These are phyloP conservation scores for Casuarina glauca DNA, from an alignment of 306 rosid species.

Conservation along the genomic window DNA sequence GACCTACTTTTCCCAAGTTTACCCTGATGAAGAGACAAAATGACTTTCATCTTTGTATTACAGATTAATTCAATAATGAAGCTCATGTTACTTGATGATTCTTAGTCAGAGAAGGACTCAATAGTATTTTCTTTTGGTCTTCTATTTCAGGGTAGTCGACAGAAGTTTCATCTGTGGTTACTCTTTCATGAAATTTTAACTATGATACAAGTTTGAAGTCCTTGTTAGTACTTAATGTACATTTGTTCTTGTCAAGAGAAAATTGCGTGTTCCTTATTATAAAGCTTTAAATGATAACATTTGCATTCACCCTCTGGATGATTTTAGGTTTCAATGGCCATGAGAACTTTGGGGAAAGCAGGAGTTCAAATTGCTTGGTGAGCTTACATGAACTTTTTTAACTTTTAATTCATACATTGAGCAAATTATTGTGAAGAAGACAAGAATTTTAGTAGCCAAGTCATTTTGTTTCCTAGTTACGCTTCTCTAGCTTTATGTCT, in stretches of 20 bases:
- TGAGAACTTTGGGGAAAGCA: conserved; percentile 66
- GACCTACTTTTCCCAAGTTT: neutral
- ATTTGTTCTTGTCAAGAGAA: neutral
- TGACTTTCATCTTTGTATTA: neutral
- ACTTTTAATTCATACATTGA: neutral
- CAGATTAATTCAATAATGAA: neutral
- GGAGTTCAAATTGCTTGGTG: conserved; percentile 84
- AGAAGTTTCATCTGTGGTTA: neutral
- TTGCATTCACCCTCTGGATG: neutral
- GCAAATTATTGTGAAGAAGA: neutral
- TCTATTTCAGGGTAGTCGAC: neutral
- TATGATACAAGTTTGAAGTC: neutral
- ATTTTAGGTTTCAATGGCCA: conserved; percentile 80
- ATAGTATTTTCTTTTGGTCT: neutral
- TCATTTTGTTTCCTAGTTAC: neutral
- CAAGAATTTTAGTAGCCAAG: neutral
- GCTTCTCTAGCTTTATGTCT: neutral
- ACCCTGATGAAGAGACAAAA: neutral
- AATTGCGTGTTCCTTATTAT: neutral
- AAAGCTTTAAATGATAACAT: neutral
- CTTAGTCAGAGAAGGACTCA: neutral
- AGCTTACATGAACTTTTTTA: conserved; percentile 15
- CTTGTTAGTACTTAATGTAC: neutral
- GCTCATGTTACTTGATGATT: neutral
- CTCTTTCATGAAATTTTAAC: neutral